A percentile compares a stretch with the other conserved stretches of the same genome.
These are phyloP conservation scores for Aspergillus sp. DNA, from an alignment of 2,329 filamentous ascomycete genomes.

Conservation along the genomic window DNA sequence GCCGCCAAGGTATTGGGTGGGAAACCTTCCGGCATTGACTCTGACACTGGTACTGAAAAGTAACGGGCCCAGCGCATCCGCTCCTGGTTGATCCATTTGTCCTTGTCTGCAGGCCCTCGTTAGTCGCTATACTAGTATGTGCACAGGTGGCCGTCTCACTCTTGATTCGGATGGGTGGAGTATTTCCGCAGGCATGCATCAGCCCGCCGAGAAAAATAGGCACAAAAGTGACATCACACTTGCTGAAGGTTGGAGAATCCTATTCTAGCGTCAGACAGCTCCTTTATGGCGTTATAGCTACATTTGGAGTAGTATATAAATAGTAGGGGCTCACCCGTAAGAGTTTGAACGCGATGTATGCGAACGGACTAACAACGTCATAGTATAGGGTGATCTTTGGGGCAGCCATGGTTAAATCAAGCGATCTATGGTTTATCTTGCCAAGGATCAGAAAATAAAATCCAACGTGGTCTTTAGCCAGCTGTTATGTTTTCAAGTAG, in stretches of 20 bases:
- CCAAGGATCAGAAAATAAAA: neutral
- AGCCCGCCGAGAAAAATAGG: conserved; percentile 62
- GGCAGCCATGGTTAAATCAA: conserved; percentile 39
- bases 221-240: conserved; percentile 56
- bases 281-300: neutral
- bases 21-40: conserved; percentile 49
- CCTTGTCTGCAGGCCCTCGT: conserved; percentile 51
- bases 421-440: neutral
- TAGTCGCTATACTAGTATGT: neutral
- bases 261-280: conserved; percentile 25
- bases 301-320: neutral
- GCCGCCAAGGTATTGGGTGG: conserved; percentile 52
- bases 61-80: conserved; percentile 54
- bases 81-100: conserved; percentile 56
- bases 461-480: neutral
- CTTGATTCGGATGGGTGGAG: conserved; percentile 55
- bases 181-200: conserved; percentile 58
- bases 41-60: conserved; percentile 55
- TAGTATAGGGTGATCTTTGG: conserved; percentile 58
- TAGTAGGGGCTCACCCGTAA: conserved; percentile 45
- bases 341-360: conserved; percentile 59
- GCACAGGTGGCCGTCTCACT: conserved; percentile 41
- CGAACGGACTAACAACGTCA: conserved; percentile 61
- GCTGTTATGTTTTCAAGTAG: neutral
- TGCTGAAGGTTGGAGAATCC: conserved; percentile 57